A percentile compares a stretch with the other conserved stretches of the same genome.
These are phyloP conservation scores for Ophioceras dolichostomum DNA, from an alignment of 2,329 filamentous ascomycete genomes.

Conservation along the genomic window DNA sequence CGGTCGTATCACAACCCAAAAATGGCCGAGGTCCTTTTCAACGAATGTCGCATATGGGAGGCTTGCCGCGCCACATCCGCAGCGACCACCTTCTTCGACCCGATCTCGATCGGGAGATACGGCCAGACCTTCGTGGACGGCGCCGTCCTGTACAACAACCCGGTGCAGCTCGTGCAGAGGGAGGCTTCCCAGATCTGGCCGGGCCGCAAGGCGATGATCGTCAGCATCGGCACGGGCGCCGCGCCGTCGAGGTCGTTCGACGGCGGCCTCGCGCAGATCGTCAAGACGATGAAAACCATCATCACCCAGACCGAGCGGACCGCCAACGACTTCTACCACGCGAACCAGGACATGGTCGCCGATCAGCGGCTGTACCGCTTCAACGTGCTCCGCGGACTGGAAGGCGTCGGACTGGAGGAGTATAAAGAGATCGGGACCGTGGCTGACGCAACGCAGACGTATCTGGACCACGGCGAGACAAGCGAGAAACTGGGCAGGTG, in stretches of 20 bases:
- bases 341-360: conserved; percentile 18
- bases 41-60: conserved; percentile 9
- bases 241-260: conserved; percentile 16
- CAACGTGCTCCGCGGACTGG: conserved; percentile 26
- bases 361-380: conserved; percentile 27
- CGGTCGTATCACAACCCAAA: neutral
- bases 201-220: conserved; percentile 15
- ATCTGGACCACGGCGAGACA: neutral
- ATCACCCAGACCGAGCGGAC: conserved; percentile 25
- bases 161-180: conserved; percentile 24
- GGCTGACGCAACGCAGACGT: neutral
- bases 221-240: conserved; percentile 26
- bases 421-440: conserved; percentile 13
- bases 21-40: conserved; percentile 4
- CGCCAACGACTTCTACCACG: conserved; percentile 20
- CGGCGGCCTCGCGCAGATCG: conserved; percentile 11
- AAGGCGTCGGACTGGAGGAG: conserved; percentile 26
- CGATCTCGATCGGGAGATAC: conserved; percentile 8
- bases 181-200: conserved; percentile 24
- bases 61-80: conserved; percentile 10
- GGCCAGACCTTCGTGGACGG: conserved; percentile 21
- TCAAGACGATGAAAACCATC: conserved; percentile 16
- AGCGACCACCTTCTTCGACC: conserved; percentile 9
- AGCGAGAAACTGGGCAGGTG: neutral
- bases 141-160: conserved; percentile 27